Base-by-base conservation (phyloP, 2,329 filamentous ascomycete species). In the Bipolaris sorokiniana region DNA sequence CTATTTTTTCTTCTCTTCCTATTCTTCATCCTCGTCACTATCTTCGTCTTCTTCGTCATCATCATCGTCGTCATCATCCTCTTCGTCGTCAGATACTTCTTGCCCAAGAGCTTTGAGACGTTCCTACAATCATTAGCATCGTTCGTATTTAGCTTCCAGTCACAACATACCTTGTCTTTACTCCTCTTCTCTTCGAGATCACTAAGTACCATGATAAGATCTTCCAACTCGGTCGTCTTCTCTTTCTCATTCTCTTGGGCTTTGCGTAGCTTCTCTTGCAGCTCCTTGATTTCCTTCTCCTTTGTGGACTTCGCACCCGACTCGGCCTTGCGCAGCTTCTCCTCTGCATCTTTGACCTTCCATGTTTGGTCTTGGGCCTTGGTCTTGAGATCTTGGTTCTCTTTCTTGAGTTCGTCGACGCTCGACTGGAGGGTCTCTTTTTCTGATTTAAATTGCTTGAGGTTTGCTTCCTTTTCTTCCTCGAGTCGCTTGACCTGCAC, bases 141-240 rank as follows among this genome's bases (percentile, higher is more conserved):
- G 28, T 13, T 10, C 28, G 10, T 31, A 31, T 5, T 10, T 4
- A 31, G 1, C 10, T 10, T 11, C 10, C 4, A 31, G 5, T 13
- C 4, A 31, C 28, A 3, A 65, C 62, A 50, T 58, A 77, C 77
- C 66, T 78, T 76, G 48, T 79, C 77, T 33, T 66, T 72, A 7
- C 62, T 61, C 58, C 75, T 58, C 73, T 81, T 81, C 56, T 80
- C 76, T 67, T 82, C 78, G 22, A 83, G 70, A 56, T 82, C 80
- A 3, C 78, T 76, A 28, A 81, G 75, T 3, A 80, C 69, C 48
- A 82, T 79, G 55, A 84, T 78, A 59, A 82, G 64, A 58, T 81
- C 79, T 56, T 82, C 80, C 34, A 83, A 56, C 63, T 82, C 80
- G 48, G 76, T 74, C 62, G 81, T 72, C 51, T 80, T 80, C 60